Evolutionary conservation across 139 green algal species (phyloP).

Genomic region (Asterochloris erici): DNA sequence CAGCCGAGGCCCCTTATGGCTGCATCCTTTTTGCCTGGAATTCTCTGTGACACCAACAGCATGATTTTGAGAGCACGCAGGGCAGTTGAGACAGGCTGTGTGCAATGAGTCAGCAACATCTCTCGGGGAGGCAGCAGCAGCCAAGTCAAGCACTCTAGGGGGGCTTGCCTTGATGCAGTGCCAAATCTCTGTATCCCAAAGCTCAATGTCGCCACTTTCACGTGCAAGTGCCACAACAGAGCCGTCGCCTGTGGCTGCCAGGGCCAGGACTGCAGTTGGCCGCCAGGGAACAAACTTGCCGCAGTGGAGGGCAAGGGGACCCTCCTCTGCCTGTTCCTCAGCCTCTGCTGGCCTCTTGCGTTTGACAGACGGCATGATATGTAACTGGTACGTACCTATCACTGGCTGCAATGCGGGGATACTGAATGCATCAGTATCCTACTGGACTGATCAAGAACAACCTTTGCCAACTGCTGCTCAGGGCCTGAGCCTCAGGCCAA

Average conservation of each 20-base stretch:
- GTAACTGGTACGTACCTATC: no score
- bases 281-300: slow-evolving; percentile 72
- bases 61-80: background rate
- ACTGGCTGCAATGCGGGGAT: no score
- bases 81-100: background rate
- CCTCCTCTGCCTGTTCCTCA: background rate
- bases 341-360: background rate
- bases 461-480: no score
- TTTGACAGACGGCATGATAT: no score
- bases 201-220: slow-evolving; percentile 80
- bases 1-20: slow-evolving; percentile 68
- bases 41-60: slow-evolving; percentile 36
- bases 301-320: slow-evolving; percentile 66
- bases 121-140: no score
- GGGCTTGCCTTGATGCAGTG: slow-evolving; percentile 49
- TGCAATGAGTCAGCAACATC: background rate
- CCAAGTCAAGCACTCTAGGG: background rate
- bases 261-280: slow-evolving; percentile 61
- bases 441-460: no score
- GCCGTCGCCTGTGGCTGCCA: slow-evolving; percentile 66
- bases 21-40: slow-evolving; percentile 54
- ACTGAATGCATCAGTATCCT: no score
- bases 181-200: slow-evolving; percentile 67
- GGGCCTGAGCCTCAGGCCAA: no score
- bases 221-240: slow-evolving; percentile 63